Evolutionary conservation across 106 monocot species (phyloP).

Genomic region (Cymbidium sinense): DNA sequence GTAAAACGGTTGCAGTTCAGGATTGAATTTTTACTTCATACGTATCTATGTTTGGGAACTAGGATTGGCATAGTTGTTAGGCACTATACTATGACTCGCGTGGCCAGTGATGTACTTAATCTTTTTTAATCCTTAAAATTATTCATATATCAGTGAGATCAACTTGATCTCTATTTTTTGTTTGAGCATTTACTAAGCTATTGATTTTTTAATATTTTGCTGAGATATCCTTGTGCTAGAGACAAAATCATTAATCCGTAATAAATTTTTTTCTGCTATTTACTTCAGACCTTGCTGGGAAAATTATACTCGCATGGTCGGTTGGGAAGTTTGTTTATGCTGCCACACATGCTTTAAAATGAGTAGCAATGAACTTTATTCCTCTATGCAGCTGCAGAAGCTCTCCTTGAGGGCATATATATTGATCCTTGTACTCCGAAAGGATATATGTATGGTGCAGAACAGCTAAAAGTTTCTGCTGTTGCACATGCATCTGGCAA

Average conservation of each 20-base stretch:
- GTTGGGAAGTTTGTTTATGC: background rate
- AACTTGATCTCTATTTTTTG: background rate
- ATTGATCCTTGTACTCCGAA: constrained; percentile 85
- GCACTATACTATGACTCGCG: background rate
- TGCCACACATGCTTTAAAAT: background rate
- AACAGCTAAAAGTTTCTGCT: constrained; percentile 22
- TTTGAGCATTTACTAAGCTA: background rate
- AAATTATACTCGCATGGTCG: background rate
- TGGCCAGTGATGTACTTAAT: background rate
- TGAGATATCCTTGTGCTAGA: background rate
- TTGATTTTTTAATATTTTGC: background rate
- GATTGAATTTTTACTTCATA: background rate
- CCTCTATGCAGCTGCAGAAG: constrained; percentile 29
- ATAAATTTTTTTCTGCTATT: background rate
- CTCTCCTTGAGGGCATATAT: constrained; percentile 18
- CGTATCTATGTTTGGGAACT: background rate
- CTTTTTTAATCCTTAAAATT: background rate
- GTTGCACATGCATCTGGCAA: constrained; percentile 48
- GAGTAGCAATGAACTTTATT: constrained; percentile 1
- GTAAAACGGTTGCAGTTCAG: too few relatives aligned
- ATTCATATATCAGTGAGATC: background rate
- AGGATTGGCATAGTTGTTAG: background rate
- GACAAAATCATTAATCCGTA: background rate
- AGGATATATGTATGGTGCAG: constrained; percentile 34
- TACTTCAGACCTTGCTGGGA: background rate